These are phyloP conservation scores for Hemileccinum impolitum DNA, from an alignment of 768 basidiomycete genomes.

Conservation along the genomic window DNA sequence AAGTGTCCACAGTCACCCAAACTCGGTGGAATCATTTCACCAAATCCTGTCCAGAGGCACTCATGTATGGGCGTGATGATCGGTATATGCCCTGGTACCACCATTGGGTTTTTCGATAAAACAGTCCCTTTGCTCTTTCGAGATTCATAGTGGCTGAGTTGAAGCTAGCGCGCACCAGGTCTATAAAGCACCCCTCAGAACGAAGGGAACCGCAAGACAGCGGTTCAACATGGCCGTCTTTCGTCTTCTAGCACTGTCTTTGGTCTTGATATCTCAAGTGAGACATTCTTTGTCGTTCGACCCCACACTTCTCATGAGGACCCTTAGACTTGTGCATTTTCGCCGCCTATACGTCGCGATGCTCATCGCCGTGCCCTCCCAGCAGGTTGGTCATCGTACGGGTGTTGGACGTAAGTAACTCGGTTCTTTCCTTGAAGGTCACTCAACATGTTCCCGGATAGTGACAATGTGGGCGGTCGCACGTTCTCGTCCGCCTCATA, in stretches of 20 bases:
- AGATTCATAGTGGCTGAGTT: background rate
- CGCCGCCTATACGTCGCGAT: background rate
- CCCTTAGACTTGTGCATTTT: conserved; percentile 9
- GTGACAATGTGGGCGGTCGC: conserved; percentile 56
- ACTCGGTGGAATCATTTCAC: background rate
- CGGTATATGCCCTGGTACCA: background rate
- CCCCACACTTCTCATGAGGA: conserved; percentile 1
- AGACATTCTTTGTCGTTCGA: background rate
- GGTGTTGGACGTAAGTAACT: conserved; percentile 58
- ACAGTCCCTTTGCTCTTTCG: background rate
- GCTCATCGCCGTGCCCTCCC: conserved; percentile 37
- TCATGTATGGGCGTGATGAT: background rate
- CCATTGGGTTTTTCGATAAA: background rate
- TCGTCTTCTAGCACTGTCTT: conserved; percentile 2
- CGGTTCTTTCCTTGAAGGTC: conserved; percentile 8
- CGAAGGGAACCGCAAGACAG: background rate
- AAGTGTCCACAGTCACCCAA: background rate
- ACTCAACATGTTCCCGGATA: conserved; percentile 22
- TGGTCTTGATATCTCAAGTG: conserved; percentile 4
- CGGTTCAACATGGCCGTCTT: conserved; percentile 7
- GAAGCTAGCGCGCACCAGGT: conserved; percentile 5
- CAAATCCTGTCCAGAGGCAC: background rate
- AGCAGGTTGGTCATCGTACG: conserved; percentile 51
- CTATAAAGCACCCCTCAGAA: conserved; percentile 12
- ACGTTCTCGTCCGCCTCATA: conserved; percentile 51